Percentiles rank a stretch among this genome's conserved stretches.
Conservation (phyloP, 2,329 filamentous ascomycete genomes). For the Emmonsiellopsis sp. region DNA sequence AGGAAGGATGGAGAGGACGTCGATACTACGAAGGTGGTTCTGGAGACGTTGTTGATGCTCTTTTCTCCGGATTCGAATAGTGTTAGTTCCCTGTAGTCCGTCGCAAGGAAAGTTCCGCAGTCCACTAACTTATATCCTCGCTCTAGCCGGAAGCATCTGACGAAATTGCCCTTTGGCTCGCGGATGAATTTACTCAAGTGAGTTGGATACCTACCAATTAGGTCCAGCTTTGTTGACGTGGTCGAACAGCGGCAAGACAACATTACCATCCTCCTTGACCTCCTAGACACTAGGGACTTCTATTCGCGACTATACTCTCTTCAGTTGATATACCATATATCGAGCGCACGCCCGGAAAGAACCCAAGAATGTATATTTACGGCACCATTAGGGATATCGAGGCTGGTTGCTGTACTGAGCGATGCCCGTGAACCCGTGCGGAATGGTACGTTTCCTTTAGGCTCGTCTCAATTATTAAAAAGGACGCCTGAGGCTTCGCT, state of each 20-base stretch:
- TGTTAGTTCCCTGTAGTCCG: constrained; percentile 24
- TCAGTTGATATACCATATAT: constrained; percentile 79
- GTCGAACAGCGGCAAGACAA: constrained; percentile 75
- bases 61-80: constrained; percentile 62
- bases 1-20: constrained; percentile 87
- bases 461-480: background rate
- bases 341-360: constrained; percentile 74
- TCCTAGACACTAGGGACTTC: constrained; percentile 79
- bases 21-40: constrained; percentile 87
- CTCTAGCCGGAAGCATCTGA: constrained; percentile 82
- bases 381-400: constrained; percentile 78
- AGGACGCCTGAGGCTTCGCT: background rate
- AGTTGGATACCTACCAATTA: constrained; percentile 14
- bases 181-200: constrained; percentile 93
- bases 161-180: constrained; percentile 90
- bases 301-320: constrained; percentile 86
- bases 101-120: background rate
- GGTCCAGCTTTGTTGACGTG: constrained; percentile 38
- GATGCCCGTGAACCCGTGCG: constrained; percentile 79
- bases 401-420: constrained; percentile 74
- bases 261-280: constrained; percentile 78
- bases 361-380: constrained; percentile 91
- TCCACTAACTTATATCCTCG: constrained; percentile 16
- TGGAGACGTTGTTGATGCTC: constrained; percentile 92
- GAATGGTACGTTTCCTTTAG: constrained; percentile 46